These are phyloP conservation scores for Cydonia oblonga DNA, from an alignment of 331 rosid genomes.

Conservation along the genomic window DNA sequence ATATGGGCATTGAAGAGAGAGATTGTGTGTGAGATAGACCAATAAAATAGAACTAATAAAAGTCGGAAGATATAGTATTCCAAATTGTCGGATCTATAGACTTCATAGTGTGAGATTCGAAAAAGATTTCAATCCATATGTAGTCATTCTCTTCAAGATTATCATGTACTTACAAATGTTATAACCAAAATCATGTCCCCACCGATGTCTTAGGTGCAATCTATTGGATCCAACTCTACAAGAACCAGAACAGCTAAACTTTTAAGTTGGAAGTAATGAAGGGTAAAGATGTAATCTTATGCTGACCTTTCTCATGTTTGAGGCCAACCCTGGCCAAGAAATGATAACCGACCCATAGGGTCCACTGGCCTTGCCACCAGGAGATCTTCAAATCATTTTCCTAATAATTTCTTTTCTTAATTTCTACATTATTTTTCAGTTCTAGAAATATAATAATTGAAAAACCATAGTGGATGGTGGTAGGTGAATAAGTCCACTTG, in stretches of 20 bases:
- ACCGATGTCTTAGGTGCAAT: background rate
- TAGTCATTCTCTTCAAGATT: background rate
- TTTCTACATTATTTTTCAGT: background rate
- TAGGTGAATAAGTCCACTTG: constrained; percentile 45
- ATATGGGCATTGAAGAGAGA: too few relatives aligned
- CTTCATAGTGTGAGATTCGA: too few relatives aligned
- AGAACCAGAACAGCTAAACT: background rate
- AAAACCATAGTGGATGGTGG: constrained; percentile 27
- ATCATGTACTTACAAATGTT: background rate
- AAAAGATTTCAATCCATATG: too few relatives aligned
- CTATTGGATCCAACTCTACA: background rate
- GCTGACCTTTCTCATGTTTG: background rate
- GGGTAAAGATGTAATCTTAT: background rate
- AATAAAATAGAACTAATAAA: too few relatives aligned
- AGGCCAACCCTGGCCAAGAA: background rate
- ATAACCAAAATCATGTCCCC: background rate
- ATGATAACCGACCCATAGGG: background rate
- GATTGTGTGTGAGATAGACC: too few relatives aligned
- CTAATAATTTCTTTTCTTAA: background rate
- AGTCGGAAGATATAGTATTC: too few relatives aligned
- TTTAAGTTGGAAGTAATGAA: background rate
- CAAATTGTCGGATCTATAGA: too few relatives aligned
- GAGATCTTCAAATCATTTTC: background rate
- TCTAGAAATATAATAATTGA: background rate
- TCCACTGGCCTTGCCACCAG: background rate